These are phyloP conservation scores for Elymus sibiricus DNA, from an alignment of 176 grass and related monocot genomes.

Conservation along the genomic window DNA sequence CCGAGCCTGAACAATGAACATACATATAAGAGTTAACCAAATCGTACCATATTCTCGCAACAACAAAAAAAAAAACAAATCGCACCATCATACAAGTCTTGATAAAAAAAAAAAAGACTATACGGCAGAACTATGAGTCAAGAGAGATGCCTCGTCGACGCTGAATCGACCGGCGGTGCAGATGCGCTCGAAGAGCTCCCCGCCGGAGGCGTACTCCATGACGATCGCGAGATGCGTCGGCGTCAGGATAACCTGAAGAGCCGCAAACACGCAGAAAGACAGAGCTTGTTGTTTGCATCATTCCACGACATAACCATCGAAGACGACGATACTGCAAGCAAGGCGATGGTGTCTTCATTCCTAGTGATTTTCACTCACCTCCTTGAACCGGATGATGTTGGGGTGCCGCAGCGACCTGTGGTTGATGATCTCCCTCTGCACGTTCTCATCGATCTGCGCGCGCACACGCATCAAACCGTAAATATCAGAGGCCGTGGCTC, in stretches of 20 bases:
- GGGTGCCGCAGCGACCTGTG: conserved; percentile 70
- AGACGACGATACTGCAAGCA: neutral
- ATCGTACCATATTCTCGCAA: too few species aligned
- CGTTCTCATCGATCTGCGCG: conserved; percentile 73
- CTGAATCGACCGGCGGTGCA: conserved; percentile 64
- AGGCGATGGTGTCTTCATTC: too few species aligned
- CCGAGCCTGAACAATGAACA: conserved; percentile 50
- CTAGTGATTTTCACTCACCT: conserved; percentile 25
- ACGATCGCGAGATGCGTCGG: conserved; percentile 79
- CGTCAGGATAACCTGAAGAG: conserved; percentile 61
- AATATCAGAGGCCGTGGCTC: neutral
- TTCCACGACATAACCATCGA: neutral
- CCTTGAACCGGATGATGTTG: conserved; percentile 78
- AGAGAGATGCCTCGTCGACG: conserved; percentile 50
- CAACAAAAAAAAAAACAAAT: too few species aligned
- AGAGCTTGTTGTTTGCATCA: neutral
- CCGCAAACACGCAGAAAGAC: neutral
- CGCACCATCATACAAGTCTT: neutral
- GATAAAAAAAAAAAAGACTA: too few species aligned
- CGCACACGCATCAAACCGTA: neutral
- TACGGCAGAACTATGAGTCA: neutral
- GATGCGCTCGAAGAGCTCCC: conserved; percentile 75
- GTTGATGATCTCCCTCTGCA: conserved; percentile 76
- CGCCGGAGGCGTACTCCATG: conserved; percentile 83
- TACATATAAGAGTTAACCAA: neutral